Evolutionary conservation across 208 protist genomes (phyloP).

Genomic region (Leishmania aethiopica): DNA sequence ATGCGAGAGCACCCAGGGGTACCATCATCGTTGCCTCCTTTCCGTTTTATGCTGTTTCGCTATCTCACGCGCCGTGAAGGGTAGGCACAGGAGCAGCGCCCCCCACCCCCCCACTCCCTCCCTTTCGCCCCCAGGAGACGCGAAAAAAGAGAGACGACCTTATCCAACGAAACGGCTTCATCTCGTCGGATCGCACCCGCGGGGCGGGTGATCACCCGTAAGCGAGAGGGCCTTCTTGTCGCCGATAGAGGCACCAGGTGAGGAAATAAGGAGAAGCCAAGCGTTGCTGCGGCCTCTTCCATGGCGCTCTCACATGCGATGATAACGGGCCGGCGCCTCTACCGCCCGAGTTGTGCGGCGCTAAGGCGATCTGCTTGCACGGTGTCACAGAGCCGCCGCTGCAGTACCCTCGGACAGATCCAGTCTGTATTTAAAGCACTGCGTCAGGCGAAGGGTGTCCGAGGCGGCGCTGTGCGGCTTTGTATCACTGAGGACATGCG

Average conservation of each 20-base stretch:
- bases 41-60: background rate
- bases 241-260: too few species aligned
- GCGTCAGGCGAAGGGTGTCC: conserved; percentile 7
- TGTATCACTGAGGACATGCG: conserved; percentile 32
- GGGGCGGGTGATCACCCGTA: background rate
- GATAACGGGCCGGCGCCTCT: background rate
- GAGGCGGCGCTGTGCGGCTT: conserved; percentile 11
- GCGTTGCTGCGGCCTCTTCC: background rate
- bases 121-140: background rate
- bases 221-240: background rate
- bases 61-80: background rate
- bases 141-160: background rate
- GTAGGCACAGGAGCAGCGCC: background rate
- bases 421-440: background rate
- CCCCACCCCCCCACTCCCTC: too few species aligned
- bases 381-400: conserved; percentile 3
- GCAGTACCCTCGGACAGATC: conserved; percentile 27
- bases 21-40: background rate
- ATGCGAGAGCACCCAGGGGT: background rate
- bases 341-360: background rate
- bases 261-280: background rate
- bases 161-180: background rate
- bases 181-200: background rate
- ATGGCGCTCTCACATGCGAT: background rate
- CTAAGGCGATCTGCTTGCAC: background rate